Conservation (phyloP, 2,329 filamentous ascomycete genomes). For the Cercospora citrullina region DNA sequence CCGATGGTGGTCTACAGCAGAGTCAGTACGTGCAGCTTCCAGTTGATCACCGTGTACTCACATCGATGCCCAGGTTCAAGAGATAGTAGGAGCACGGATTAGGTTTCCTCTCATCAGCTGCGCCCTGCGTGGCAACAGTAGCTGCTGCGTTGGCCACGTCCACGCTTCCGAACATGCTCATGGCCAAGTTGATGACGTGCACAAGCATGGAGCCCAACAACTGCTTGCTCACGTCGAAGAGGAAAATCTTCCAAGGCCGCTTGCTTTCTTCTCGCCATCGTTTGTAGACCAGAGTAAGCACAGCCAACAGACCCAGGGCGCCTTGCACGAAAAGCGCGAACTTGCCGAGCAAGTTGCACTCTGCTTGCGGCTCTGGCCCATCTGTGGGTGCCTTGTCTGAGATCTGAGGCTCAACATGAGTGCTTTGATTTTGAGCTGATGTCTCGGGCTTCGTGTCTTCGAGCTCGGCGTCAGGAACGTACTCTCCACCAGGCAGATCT, state of each 20-base stretch:
- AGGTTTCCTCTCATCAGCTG: constrained; percentile 62
- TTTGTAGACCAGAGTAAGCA: constrained; percentile 88
- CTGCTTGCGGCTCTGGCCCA: constrained; percentile 52
- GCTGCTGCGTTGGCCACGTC: constrained; percentile 64
- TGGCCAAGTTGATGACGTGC: constrained; percentile 88
- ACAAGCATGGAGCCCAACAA: constrained; percentile 90
- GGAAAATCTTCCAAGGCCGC: constrained; percentile 92
- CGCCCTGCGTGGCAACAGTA: constrained; percentile 22
- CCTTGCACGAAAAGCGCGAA: constrained; percentile 91
- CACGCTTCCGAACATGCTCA: constrained; percentile 93
- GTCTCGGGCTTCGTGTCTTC: not conserved
- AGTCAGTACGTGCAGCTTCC: not conserved
- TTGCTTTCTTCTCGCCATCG: constrained; percentile 89
- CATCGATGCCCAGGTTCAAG: constrained; percentile 90
- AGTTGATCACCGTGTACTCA: constrained; percentile 53
- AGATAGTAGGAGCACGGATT: constrained; percentile 98
- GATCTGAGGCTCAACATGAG: constrained; percentile 3
- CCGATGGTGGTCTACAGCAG: constrained; percentile 78
- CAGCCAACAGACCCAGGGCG: constrained; percentile 77
- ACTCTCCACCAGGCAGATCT: constrained; percentile 13
- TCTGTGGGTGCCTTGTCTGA: constrained; percentile 22
- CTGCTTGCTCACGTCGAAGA: constrained; percentile 96
- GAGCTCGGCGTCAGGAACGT: not conserved
- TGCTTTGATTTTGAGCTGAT: not conserved
- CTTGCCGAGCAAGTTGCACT: constrained; percentile 83